Evolutionary conservation across 169 alveolate species (phyloP), one percentile per base, ranked within the genome.

Genomic region (Eimeria falciformis): DNA sequence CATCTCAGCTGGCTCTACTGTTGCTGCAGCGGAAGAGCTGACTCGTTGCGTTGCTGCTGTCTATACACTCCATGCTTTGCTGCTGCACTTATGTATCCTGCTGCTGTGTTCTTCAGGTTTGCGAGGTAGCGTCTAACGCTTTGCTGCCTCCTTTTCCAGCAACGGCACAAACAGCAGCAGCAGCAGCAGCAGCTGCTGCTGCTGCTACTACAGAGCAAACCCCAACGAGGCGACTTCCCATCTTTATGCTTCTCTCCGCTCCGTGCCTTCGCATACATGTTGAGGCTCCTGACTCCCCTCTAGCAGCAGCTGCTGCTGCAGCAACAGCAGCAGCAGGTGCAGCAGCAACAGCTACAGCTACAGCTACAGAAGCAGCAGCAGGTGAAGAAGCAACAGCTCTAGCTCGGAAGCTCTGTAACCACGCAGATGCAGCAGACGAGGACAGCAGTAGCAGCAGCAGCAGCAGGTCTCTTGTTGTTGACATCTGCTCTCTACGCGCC

Each of bases 391-490:
- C 55, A 40, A 43, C 6, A 69, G 81, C 3, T 9, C n/a, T 33
- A 21, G 55, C 29, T 5, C 43, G 5, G 55, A 11, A 68, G 21
- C 27, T 17, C 40, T n/a, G 45, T 17, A 40, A 5, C 83, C 33
- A 21, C 83, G 79, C 43, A 68, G 79, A n/a, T 27, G 29, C 56
- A 71, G 56, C 82, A 46, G 86, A 50, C 68, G 47, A 46, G 47
- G 33, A 43, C 86, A 33, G 53, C 58, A 71, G 58, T 11, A 71
- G 58, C 82, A 71, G 58, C 58, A 33, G 46, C 47, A 77, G 62
- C 86, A 77, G 86, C 46, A 77, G 68, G 47, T n/a, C 40, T 11
- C 69, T 77, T 12, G 23, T 77, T 45, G 66, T 77, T 27, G 86
- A 77, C 47, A 1, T 77, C 25, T 77, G 86, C 86, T 50, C 50